Evolutionary conservation across 176 grass and related monocot species (phyloP).

Genomic region (Oryza meyeriana): DNA sequence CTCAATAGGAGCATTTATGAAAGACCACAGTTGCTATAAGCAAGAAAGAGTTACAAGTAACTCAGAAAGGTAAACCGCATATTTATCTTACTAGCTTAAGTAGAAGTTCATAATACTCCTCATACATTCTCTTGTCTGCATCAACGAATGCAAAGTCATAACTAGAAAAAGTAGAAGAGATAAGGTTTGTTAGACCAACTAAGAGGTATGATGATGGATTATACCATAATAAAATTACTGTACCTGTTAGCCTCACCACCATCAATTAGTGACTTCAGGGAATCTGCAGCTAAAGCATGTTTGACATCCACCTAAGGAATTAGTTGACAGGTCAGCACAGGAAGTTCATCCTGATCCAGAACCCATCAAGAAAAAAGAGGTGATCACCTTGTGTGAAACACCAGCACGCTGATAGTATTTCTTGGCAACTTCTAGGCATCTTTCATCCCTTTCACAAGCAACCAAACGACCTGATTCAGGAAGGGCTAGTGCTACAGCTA

Average conservation of each 20-base stretch:
- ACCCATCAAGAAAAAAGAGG: neutral
- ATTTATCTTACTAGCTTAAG: conserved; percentile 72
- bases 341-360: neutral
- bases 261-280: conserved; percentile 65
- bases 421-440: conserved; percentile 77
- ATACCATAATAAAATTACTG: neutral
- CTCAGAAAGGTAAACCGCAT: neutral
- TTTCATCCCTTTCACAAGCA: conserved; percentile 93
- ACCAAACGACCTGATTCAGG: conserved; percentile 81
- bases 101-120: conserved; percentile 85
- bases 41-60: neutral
- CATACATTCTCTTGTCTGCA: conserved; percentile 87
- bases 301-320: conserved; percentile 76
- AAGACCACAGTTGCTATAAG: neutral
- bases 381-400: conserved; percentile 74
- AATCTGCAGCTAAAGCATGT: conserved; percentile 73
- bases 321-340: conserved; percentile 17
- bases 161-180: conserved; percentile 42
- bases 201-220: neutral
- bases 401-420: conserved; percentile 80
- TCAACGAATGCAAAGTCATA: conserved; percentile 99
- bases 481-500: conserved; percentile 82
- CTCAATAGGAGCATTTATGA: neutral
- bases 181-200: conserved; percentile 18
- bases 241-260: conserved; percentile 83